Conservation (phyloP, 495 filamentous ascomycete species). For the Neurospora discreta region DNA sequence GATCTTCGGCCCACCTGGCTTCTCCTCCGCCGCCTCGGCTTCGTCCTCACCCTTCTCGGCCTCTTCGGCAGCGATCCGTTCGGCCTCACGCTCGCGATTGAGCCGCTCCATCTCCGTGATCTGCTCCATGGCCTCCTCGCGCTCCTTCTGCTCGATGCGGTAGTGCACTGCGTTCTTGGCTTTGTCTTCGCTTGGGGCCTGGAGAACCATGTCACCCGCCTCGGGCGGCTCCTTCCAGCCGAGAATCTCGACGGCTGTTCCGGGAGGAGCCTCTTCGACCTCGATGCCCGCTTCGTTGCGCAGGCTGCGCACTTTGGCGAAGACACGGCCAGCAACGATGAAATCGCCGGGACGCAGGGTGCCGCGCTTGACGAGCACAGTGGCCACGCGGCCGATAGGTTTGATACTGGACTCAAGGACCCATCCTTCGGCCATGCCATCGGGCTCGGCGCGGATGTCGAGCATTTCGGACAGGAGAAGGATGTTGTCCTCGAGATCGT, state of each 20-base stretch:
- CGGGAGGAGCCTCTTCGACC: constrained; percentile 67
- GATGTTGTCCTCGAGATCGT: constrained; percentile 82
- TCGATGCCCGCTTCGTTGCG: constrained; percentile 73
- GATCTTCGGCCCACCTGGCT: constrained; percentile 44
- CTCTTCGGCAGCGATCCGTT: constrained; percentile 2
- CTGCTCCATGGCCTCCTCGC: constrained; percentile 26
- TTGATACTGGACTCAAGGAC: constrained; percentile 89
- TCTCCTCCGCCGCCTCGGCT: constrained; percentile 30
- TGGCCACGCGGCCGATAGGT: constrained; percentile 74
- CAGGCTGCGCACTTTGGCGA: constrained; percentile 71
- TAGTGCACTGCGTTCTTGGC: constrained; percentile 75
- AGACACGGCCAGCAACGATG: constrained; percentile 78
- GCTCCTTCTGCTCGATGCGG: constrained; percentile 44
- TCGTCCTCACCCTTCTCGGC: not conserved
- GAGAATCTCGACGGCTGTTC: constrained; percentile 81
- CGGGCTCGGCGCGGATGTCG: constrained; percentile 71
- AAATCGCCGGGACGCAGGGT: constrained; percentile 73
- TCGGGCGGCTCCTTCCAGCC: constrained; percentile 86
- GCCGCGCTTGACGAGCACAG: constrained; percentile 77
- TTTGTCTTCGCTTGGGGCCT: constrained; percentile 64
- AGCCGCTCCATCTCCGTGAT: constrained; percentile 18
- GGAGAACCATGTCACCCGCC: constrained; percentile 82
- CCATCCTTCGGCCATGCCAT: constrained; percentile 82
- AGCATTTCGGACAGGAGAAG: constrained; percentile 76
- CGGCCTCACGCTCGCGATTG: constrained; percentile 34